Evolutionary conservation across 2,329 filamentous ascomycete species (phyloP).

Genomic region (Aspergillus proliferans): DNA sequence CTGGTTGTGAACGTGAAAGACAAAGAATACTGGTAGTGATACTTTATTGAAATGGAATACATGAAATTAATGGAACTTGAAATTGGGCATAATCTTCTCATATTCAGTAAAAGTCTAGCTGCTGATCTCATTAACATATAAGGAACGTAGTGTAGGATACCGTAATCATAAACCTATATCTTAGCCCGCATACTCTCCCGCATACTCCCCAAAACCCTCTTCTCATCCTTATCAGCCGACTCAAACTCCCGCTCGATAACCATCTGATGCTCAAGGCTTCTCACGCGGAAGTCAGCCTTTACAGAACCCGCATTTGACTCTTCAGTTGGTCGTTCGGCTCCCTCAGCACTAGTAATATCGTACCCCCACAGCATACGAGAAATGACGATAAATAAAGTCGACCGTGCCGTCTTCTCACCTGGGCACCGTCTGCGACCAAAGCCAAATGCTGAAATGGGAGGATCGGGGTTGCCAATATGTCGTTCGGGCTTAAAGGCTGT

Average conservation of each 20-base stretch:
- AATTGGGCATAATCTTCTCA: too few species aligned
- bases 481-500: conserved; percentile 31
- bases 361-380: conserved; percentile 7
- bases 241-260: conserved; percentile 1
- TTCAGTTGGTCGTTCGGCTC: not conserved
- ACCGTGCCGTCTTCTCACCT: conserved; percentile 2
- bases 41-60: too few species aligned
- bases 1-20: too few species aligned
- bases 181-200: not conserved
- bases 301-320: conserved; percentile 1
- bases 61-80: too few species aligned
- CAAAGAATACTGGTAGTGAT: too few species aligned
- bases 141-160: too few species aligned
- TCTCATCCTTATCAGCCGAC: conserved; percentile 3
- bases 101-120: too few species aligned
- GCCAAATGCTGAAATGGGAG: conserved; percentile 7
- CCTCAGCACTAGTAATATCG: not conserved
- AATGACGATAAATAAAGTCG: conserved; percentile 6
- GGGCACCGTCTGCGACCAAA: conserved; percentile 9
- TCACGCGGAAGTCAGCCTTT: conserved; percentile 1
- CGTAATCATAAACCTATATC: too few species aligned
- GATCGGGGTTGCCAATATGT: conserved; percentile 19
- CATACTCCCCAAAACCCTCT: conserved; percentile 1
- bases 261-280: not conserved
- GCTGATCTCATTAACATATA: too few species aligned